Conservation (phyloP, 2,329 filamentous ascomycete species). For the Penicillium sp. region DNA sequence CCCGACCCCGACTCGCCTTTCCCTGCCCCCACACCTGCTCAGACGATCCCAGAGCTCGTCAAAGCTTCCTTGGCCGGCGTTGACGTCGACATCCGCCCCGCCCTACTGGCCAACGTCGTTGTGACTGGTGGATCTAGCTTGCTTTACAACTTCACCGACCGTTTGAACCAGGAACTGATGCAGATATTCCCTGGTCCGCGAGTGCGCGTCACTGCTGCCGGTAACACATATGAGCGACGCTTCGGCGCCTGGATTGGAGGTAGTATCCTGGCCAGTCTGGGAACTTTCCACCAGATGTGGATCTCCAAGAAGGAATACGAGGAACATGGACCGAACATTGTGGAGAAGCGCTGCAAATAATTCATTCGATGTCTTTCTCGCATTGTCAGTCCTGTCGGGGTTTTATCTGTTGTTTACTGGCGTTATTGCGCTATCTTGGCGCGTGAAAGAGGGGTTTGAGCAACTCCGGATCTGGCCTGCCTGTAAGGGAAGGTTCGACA, state of each 20-base stretch:
- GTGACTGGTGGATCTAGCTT: constrained; percentile 85
- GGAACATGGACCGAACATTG: constrained; percentile 83
- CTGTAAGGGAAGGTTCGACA: constrained; percentile 9
- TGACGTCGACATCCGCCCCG: constrained; percentile 81
- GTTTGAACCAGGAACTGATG: constrained; percentile 78
- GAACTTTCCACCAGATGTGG: constrained; percentile 99
- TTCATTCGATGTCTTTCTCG: background rate
- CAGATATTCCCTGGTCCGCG: constrained; percentile 77
- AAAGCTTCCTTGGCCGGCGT: constrained; percentile 71
- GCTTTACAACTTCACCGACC: constrained; percentile 86
- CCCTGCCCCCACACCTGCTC: constrained; percentile 60
- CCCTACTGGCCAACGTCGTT: constrained; percentile 83
- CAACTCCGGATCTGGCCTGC: constrained; percentile 10
- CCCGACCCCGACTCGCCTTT: constrained; percentile 43
- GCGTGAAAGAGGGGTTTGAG: constrained; percentile 7
- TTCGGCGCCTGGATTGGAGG: constrained; percentile 96
- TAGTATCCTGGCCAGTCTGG: constrained; percentile 89
- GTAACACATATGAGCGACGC: constrained; percentile 79
- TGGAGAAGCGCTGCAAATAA: constrained; percentile 94
- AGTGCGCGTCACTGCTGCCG: constrained; percentile 83
- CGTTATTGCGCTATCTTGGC: constrained; percentile 12
- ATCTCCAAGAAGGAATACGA: constrained; percentile 97
- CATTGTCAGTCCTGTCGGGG: background rate
- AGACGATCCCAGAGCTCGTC: constrained; percentile 81
- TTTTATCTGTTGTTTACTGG: constrained; percentile 8